Conservation (phyloP, 139 green algal species). For the Raphidocelis subcapitata region DNA sequence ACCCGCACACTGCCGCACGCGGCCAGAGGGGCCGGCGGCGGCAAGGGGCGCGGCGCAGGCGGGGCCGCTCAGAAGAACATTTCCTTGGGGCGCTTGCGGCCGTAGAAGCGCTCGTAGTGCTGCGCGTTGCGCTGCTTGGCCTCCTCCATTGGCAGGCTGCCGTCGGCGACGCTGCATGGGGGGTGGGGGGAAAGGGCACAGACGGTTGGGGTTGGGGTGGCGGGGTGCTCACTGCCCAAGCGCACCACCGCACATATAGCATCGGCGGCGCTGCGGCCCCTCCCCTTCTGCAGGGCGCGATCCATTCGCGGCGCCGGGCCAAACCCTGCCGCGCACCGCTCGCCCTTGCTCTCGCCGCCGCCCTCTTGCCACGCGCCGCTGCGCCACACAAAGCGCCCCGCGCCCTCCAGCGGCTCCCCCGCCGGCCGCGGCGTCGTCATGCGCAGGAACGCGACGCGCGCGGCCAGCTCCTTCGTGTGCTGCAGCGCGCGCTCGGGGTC, state of each 20-base stretch:
- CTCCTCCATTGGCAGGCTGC: constrained; percentile 61
- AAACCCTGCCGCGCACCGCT: constrained; percentile 12
- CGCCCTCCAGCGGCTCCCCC: constrained; percentile 16
- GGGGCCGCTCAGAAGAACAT: constrained; percentile 33
- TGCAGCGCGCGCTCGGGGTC: constrained; percentile 25
- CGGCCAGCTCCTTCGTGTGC: constrained; percentile 31
- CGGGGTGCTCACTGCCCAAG: too few relatives aligned
- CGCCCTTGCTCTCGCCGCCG: constrained; percentile 28
- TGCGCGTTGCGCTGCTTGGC: constrained; percentile 36
- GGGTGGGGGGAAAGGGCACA: background rate
- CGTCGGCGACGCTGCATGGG: constrained; percentile 61
- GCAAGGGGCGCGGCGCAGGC: too few relatives aligned
- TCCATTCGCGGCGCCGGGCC: too few relatives aligned
- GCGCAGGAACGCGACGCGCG: constrained; percentile 32
- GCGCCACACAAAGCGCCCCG: constrained; percentile 31
- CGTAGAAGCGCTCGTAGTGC: constrained; percentile 50
- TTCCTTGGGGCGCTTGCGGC: constrained; percentile 30
- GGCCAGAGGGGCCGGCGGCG: too few relatives aligned
- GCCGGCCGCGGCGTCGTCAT: constrained; percentile 33
- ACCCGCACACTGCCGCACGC: too few relatives aligned
- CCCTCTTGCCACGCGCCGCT: constrained; percentile 33
- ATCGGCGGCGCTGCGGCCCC: too few relatives aligned
- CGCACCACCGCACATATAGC: too few relatives aligned
- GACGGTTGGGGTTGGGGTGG: background rate
- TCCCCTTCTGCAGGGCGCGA: too few relatives aligned